A percentile compares a stretch with the other conserved stretches of the same genome.
Conservation (phyloP, 2,329 filamentous ascomycete genomes). For the Fusarium algeriense region DNA sequence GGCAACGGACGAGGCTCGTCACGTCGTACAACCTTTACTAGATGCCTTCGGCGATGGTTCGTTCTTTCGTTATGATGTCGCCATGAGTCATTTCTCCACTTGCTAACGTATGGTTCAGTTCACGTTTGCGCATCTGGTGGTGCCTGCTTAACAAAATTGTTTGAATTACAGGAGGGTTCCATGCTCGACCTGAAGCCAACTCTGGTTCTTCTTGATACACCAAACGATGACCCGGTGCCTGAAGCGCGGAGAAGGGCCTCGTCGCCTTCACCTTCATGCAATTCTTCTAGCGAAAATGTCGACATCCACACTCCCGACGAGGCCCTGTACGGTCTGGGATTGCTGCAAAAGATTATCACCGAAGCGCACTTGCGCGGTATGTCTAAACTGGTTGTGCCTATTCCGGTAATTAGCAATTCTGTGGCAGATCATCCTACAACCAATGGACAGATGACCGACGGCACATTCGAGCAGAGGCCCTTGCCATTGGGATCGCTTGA, state of each 20-base stretch:
- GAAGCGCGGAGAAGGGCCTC: constrained; percentile 52
- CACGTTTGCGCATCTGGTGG: constrained; percentile 66
- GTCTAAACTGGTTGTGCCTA: constrained; percentile 68
- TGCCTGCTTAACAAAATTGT: constrained; percentile 65
- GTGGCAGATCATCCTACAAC: constrained; percentile 44
- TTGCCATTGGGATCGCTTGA: constrained; percentile 46
- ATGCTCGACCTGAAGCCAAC: constrained; percentile 67
- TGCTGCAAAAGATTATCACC: constrained; percentile 69
- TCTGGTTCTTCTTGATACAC: constrained; percentile 68
- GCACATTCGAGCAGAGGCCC: constrained; percentile 53
- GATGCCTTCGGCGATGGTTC: constrained; percentile 67
- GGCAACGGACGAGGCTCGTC: constrained; percentile 57
- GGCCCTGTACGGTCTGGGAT: constrained; percentile 66
- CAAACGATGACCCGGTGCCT: constrained; percentile 61
- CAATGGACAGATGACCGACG: constrained; percentile 54
- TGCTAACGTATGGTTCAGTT: constrained; percentile 56
- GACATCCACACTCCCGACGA: constrained; percentile 60
- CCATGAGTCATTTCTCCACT: constrained; percentile 7
- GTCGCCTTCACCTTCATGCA: constrained; percentile 61
- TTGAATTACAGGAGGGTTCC: constrained; percentile 65
- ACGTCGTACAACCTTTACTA: constrained; percentile 63
- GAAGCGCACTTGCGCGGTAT: constrained; percentile 68
- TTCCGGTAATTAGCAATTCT: constrained; percentile 64
- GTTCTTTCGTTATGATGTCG: constrained; percentile 28
- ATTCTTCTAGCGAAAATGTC: constrained; percentile 50